Evolutionary conservation across 2,329 filamentous ascomycete genomes (phyloP), one percentile per base, ranked within the genome.

Genomic region (Exophiala sp.): DNA sequence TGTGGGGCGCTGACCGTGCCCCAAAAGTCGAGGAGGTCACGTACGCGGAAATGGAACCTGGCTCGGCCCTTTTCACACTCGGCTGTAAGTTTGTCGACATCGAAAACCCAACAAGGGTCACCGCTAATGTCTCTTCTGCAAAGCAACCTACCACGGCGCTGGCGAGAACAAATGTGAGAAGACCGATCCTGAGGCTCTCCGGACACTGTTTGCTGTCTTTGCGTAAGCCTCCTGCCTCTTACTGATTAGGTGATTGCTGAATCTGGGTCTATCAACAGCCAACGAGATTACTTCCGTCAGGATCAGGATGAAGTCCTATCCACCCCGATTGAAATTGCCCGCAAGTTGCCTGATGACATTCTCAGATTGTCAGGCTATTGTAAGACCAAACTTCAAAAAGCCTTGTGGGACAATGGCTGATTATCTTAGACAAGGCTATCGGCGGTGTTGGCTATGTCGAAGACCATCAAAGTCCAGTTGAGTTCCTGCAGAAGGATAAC

Each of bases 41-140:
- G 46, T 55, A 53, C 39, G 68, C 68, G 1, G 66, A 68, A 32
- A 62, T 72, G 61, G 55, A 63, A 7, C 63, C 62, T n/a, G 69
- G 70, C 0, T 66, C 71, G 58, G 68, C 60, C 0, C 69, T 71
- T 52, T 65, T 72, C 3, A 69, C 71, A 63, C 59, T 71, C 4
- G 46, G 46, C 10, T 34, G 29, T 36, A 16, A 11, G 43, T 46
- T 14, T 6, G 18, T 16, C 20, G 12, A 12, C 20, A 16, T 11
- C 3, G 8, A 2, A 7, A n/a, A n/a, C 2, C 2, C 9, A n/a
- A 8, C 38, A 16, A 46, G 5, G 29, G 43, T 10, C 34, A 35
- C 43, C 4, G 43, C 33, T 32, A 21, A 14, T n/a, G 11, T n/a
- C 14, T 34, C 24, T 16, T 18, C 16, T 18, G 16, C 44, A 47